Conservation (phyloP, 129 eudicot species). For the Apium graveolens region DNA sequence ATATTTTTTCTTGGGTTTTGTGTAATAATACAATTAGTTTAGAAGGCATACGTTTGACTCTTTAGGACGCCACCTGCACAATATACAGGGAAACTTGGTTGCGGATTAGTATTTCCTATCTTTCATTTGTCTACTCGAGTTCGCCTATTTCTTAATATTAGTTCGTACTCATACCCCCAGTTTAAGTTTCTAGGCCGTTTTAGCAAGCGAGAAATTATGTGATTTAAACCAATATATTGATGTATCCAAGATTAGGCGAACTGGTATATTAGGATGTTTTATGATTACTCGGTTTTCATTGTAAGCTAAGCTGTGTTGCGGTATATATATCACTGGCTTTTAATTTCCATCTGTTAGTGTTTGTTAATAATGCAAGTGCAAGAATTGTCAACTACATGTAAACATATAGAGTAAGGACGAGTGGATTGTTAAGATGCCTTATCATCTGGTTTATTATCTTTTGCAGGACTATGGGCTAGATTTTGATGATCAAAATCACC, state of each 20-base stretch:
- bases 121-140: background rate
- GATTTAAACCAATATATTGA: background rate
- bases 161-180: background rate
- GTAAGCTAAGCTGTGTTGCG: background rate
- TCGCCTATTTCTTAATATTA: background rate
- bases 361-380: background rate
- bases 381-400: background rate
- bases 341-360: background rate
- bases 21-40: background rate
- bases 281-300: background rate
- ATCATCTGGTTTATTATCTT: background rate
- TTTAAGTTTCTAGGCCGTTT: background rate
- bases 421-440: background rate
- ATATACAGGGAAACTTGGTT: background rate
- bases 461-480: conserved; percentile 72
- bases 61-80: background rate
- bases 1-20: background rate
- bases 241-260: background rate
- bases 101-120: background rate
- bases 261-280: background rate
- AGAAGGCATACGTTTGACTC: background rate
- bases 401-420: background rate
- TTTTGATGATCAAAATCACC: conserved; percentile 56
- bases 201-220: background rate
- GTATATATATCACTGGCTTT: background rate